Evolutionary conservation across 495 filamentous ascomycete genomes (phyloP).

Genomic region (Lineolata rhizophorae): DNA sequence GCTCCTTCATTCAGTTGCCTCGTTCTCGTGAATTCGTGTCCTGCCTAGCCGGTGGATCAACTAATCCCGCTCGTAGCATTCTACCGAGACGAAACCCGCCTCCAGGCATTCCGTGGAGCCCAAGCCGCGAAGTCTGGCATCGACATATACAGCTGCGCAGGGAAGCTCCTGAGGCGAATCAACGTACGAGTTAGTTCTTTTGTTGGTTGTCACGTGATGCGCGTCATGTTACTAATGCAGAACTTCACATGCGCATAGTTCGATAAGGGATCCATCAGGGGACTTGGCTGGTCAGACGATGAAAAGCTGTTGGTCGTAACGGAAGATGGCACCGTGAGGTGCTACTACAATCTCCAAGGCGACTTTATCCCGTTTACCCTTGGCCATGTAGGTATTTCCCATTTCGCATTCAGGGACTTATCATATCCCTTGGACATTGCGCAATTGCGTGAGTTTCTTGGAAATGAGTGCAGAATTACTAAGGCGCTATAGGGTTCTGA

Average conservation of each 20-base stretch:
- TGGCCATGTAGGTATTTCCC: constrained; percentile 38
- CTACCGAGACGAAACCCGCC: constrained; percentile 67
- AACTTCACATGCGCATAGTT: too few relatives aligned
- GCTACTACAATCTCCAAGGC: constrained; percentile 76
- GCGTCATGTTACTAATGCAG: too few relatives aligned
- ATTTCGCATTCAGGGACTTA: neutral
- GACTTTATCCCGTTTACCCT: constrained; percentile 94
- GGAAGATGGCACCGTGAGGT: constrained; percentile 73
- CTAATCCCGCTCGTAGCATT: constrained; percentile 35
- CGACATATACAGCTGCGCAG: constrained; percentile 83
- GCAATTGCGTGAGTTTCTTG: too few relatives aligned
- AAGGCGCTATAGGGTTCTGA: constrained; percentile 56
- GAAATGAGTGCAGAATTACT: too few relatives aligned
- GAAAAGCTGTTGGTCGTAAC: constrained; percentile 81
- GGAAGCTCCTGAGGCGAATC: constrained; percentile 55
- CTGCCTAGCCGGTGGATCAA: neutral
- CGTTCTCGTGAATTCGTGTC: constrained; percentile 2
- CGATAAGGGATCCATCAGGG: constrained; percentile 78
- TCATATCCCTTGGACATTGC: too few relatives aligned
- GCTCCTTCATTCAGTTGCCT: neutral
- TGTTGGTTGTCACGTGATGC: too few relatives aligned
- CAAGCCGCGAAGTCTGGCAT: constrained; percentile 62
- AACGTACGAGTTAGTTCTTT: constrained; percentile 30
- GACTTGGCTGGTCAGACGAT: constrained; percentile 91
- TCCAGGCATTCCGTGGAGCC: constrained; percentile 51